Percentiles rank a stretch among this genome's conserved stretches.
Evolutionary conservation across 305 asterid species (phyloP).

Genomic region (Solanum hybrid): DNA sequence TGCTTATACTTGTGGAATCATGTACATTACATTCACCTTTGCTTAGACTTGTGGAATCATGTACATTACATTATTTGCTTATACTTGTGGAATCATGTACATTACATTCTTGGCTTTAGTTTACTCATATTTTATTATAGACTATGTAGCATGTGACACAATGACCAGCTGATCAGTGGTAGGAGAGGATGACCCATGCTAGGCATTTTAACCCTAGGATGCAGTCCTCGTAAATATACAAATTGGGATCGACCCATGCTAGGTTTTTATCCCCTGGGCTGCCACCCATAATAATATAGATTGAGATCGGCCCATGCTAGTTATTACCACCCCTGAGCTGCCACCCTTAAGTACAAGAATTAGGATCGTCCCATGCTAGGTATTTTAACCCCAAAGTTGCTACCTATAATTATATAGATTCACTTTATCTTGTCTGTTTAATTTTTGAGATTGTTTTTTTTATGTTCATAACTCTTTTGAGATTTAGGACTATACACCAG

Average conservation of each 20-base stretch:
- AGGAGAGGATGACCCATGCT: not conserved
- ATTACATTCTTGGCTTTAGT: not conserved
- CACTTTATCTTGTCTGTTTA: not conserved
- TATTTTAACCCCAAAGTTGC: not conserved
- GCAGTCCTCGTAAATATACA: not conserved
- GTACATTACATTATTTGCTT: not conserved
- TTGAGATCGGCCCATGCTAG: not conserved
- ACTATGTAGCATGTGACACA: not conserved
- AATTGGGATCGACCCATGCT: not conserved
- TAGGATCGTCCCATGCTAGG: not conserved
- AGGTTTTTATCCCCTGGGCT: not conserved
- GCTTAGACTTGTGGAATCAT: not conserved
- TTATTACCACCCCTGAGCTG: not conserved
- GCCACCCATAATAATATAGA: not conserved
- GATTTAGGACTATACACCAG: not conserved
- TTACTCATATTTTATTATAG: not conserved
- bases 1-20: not conserved
- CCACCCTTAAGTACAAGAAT: not conserved
- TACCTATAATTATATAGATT: not conserved
- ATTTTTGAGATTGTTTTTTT: too few species aligned
- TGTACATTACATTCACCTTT: too few species aligned
- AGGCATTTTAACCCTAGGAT: not conserved
- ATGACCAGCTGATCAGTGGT: not conserved
- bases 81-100: not conserved
- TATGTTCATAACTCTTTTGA: not conserved